These are phyloP conservation scores for Leucoagaricus sp. DNA, from an alignment of 1,284 basidiomycete species.

Conservation along the genomic window DNA sequence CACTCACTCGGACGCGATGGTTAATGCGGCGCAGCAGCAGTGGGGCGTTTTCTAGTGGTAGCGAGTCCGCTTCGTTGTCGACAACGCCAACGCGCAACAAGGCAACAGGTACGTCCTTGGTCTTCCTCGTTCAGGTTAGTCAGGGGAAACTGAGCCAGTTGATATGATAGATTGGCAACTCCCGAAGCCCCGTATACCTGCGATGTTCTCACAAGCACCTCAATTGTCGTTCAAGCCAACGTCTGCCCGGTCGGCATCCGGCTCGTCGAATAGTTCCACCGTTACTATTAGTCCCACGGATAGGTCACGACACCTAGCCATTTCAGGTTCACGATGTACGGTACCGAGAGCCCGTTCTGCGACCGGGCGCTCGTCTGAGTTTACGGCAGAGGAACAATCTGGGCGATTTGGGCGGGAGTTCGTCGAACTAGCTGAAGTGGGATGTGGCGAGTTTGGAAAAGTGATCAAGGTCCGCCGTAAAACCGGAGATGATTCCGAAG, in stretches of 20 bases:
- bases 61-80: slow-evolving; percentile 56
- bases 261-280: slow-evolving; percentile 52
- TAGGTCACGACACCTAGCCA: slow-evolving; percentile 25
- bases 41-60: slow-evolving; percentile 73
- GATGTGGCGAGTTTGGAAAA: slow-evolving; percentile 93
- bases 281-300: slow-evolving; percentile 39
- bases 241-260: slow-evolving; percentile 51
- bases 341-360: slow-evolving; percentile 22
- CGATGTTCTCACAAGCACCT: slow-evolving; percentile 41
- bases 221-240: slow-evolving; percentile 40
- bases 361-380: slow-evolving; percentile 32
- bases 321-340: slow-evolving; percentile 20
- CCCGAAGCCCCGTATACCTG: slow-evolving; percentile 45
- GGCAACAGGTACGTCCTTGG: slow-evolving; percentile 38
- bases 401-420: slow-evolving; percentile 81
- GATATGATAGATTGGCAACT: slow-evolving; percentile 50
- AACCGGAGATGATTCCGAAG: slow-evolving; percentile 46
- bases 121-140: slow-evolving; percentile 15
- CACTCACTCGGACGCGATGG: slow-evolving; percentile 51
- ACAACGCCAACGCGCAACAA: slow-evolving; percentile 67
- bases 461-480: slow-evolving; percentile 89
- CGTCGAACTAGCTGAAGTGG: slow-evolving; percentile 80
- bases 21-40: slow-evolving; percentile 75
- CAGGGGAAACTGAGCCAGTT: slow-evolving; percentile 10
- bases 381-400: slow-evolving; percentile 44